phyloP scores from a whole-genome alignment of 2,329 filamentous ascomycete genomes.

The Diplodia seriata region DNA sequence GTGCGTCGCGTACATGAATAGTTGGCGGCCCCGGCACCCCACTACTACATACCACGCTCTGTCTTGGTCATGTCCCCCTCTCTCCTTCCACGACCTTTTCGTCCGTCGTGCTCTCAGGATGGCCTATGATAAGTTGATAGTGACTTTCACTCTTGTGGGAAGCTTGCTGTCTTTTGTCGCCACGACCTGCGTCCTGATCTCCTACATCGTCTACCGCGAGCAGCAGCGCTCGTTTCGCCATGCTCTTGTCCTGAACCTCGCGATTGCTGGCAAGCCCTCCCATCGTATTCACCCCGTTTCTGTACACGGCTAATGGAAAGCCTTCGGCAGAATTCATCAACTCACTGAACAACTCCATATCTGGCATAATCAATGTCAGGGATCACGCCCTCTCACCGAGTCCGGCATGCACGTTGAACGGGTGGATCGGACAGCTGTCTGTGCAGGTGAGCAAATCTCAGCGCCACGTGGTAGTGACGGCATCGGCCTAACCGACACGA shows the following conservation, averaged over 20 bases:
- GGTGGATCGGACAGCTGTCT: conserved; percentile 55
- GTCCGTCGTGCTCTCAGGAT: background rate
- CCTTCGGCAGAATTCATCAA: conserved; percentile 52
- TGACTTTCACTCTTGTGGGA: conserved; percentile 37
- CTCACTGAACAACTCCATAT: conserved; percentile 53
- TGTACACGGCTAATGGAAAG: background rate
- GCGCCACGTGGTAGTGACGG: background rate
- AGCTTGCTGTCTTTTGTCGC: conserved; percentile 38
- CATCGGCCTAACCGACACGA: background rate
- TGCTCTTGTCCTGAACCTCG: conserved; percentile 39
- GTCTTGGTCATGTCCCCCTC: background rate
- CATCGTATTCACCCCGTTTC: background rate
- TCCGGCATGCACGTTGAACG: conserved; percentile 52
- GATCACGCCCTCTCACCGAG: conserved; percentile 40
- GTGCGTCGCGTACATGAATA: conserved; percentile 17
- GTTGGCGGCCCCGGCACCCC: background rate
- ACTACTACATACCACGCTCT: background rate
- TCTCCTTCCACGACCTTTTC: background rate
- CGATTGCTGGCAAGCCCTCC: conserved; percentile 35
- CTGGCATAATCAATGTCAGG: conserved; percentile 47
- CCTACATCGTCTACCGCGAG: conserved; percentile 36
- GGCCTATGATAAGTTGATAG: conserved; percentile 20
- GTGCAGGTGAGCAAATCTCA: conserved; percentile 47
- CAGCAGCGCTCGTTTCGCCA: conserved; percentile 39
- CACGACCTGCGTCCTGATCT: conserved; percentile 35